Evolutionary conservation across 164 flowering plant genomes (phyloP).

Genomic region (Aristolochia californica): DNA sequence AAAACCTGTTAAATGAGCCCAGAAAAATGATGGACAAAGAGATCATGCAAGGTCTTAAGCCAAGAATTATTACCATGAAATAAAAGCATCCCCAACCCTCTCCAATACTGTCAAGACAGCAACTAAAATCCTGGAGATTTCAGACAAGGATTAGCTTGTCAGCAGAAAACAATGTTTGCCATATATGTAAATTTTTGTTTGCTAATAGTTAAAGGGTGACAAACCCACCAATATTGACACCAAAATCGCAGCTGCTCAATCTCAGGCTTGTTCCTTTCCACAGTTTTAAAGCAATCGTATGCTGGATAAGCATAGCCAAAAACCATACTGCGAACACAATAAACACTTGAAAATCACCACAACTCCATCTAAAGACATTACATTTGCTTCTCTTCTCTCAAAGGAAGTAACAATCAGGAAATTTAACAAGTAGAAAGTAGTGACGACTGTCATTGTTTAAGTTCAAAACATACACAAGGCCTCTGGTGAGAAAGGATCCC

Average conservation of each 20-base stretch:
- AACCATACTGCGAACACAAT: slow-evolving; percentile 51
- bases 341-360: not conserved
- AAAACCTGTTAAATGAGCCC: not conserved
- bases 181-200: too few species aligned
- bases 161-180: too few species aligned
- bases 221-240: slow-evolving; percentile 91
- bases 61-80: slow-evolving; percentile 61
- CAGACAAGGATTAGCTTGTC: not conserved
- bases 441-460: not conserved
- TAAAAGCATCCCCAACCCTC: slow-evolving; percentile 73
- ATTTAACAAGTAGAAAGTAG: not conserved
- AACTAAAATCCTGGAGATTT: slow-evolving; percentile 73
- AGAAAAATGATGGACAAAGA: not conserved
- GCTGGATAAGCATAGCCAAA: slow-evolving; percentile 97
- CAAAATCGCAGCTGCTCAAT: slow-evolving; percentile 92
- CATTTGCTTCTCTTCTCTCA: too few species aligned
- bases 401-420: not conserved
- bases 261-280: slow-evolving; percentile 85
- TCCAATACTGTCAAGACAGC: slow-evolving; percentile 80
- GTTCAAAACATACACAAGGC: slow-evolving; percentile 57
- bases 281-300: slow-evolving; percentile 83
- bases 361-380: not conserved
- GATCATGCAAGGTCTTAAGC: not conserved
- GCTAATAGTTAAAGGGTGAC: too few species aligned
- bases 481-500: slow-evolving; percentile 81